These are phyloP conservation scores for Sextonia rubra DNA, from an alignment of 164 flowering plant species.

Conservation along the genomic window DNA sequence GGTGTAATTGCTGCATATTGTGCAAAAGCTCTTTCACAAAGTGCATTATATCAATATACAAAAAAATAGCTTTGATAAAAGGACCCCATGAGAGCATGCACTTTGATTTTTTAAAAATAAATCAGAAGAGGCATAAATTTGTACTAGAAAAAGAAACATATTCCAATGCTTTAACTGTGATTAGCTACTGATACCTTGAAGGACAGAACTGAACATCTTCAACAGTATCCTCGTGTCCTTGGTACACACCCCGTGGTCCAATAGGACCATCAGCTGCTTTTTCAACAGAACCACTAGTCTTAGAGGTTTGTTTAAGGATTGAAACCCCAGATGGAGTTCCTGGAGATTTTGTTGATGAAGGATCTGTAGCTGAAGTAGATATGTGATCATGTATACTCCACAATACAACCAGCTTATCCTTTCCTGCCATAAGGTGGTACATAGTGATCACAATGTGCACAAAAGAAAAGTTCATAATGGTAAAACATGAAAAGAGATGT, in stretches of 20 bases:
- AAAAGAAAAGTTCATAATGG: not conserved
- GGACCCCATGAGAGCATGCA: no score
- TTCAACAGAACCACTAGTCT: slow-evolving; percentile 42
- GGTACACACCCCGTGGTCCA: slow-evolving; percentile 76
- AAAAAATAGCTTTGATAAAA: not conserved
- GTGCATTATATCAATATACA: not conserved
- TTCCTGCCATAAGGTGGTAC: slow-evolving; percentile 52
- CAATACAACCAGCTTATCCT: slow-evolving; percentile 84
- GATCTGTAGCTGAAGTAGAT: slow-evolving; percentile 53
- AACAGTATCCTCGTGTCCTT: slow-evolving; percentile 90
- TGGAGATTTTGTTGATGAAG: slow-evolving; percentile 44
- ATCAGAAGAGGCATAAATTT: not conserved
- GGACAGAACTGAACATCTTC: slow-evolving; percentile 99
- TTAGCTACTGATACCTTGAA: slow-evolving; percentile 55
- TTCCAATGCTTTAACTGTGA: not conserved
- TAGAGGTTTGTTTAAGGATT: slow-evolving; percentile 40
- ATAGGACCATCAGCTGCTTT: slow-evolving; percentile 51
- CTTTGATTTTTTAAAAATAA: no score
- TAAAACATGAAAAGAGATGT: not conserved
- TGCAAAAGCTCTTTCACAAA: no score
- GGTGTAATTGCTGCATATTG: no score
- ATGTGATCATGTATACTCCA: slow-evolving; percentile 97
- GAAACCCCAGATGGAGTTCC: slow-evolving; percentile 42
- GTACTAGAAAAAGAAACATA: not conserved
- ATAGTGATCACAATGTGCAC: not conserved